These are phyloP conservation scores for Rhodotorula sp. DNA, from an alignment of 1,284 basidiomycete species.

Conservation along the genomic window DNA sequence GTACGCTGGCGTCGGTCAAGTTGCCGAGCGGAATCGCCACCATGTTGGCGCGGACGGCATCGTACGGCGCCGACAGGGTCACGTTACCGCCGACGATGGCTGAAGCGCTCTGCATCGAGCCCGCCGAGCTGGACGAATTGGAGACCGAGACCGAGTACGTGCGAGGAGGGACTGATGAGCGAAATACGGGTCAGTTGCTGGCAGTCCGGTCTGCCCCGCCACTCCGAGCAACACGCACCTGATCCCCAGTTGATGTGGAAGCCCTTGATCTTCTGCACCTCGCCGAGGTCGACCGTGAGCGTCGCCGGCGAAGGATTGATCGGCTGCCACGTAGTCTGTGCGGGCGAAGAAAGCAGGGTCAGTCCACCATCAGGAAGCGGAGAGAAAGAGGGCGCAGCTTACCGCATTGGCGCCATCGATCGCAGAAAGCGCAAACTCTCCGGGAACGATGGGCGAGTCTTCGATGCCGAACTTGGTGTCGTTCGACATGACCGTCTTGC, in stretches of 20 bases:
- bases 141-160: constrained; percentile 17
- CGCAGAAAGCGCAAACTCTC: constrained; percentile 41
- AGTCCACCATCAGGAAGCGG: too few relatives aligned
- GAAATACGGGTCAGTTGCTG: background rate
- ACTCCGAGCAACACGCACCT: constrained; percentile 10
- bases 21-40: constrained; percentile 27
- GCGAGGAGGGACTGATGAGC: constrained; percentile 20
- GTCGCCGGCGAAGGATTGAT: constrained; percentile 13
- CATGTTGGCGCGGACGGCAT: constrained; percentile 4
- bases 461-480: constrained; percentile 27
- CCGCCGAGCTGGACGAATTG: constrained; percentile 2
- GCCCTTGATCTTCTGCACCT: constrained; percentile 10
- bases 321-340: constrained; percentile 35
- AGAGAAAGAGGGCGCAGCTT: background rate
- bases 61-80: constrained; percentile 13
- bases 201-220: background rate
- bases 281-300: constrained; percentile 23
- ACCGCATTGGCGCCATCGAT: constrained; percentile 45
- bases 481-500: constrained; percentile 23
- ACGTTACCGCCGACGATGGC: constrained; percentile 15
- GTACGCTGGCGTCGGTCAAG: constrained; percentile 24
- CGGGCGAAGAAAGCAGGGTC: background rate
- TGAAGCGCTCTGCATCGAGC: constrained; percentile 4
- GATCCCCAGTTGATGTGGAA: constrained; percentile 38
- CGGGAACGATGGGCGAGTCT: constrained; percentile 31